These are phyloP conservation scores for Gnomoniopsis sp. DNA, from an alignment of 2,329 filamentous ascomycete genomes.

Conservation along the genomic window DNA sequence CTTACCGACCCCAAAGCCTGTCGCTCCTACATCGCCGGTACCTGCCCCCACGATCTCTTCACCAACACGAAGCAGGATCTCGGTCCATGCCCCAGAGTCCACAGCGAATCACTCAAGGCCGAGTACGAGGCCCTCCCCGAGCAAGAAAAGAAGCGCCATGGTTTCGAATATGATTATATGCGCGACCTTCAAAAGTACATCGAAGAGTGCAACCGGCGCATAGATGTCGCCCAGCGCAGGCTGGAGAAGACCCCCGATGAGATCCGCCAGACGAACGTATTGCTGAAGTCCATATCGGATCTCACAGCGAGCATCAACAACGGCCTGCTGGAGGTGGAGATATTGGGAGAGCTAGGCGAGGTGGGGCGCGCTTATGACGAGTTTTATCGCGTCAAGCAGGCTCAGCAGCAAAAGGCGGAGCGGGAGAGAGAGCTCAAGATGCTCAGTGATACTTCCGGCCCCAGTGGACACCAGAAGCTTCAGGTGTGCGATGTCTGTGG, in stretches of 20 bases:
- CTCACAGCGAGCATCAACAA: constrained; percentile 73
- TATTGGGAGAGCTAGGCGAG: constrained; percentile 76
- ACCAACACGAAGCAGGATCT: constrained; percentile 99
- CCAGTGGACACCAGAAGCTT: constrained; percentile 92
- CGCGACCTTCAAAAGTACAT: constrained; percentile 95
- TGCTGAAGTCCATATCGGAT: constrained; percentile 84
- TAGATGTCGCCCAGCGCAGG: constrained; percentile 83
- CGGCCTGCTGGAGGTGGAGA: constrained; percentile 79
- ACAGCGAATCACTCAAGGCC: constrained; percentile 81
- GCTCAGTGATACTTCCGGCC: constrained; percentile 86
- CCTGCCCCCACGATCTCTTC: constrained; percentile 97
- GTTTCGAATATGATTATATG: constrained; percentile 96
- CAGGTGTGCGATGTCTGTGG: constrained; percentile 99
- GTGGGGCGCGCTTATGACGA: constrained; percentile 83
- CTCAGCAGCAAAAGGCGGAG: constrained; percentile 75
- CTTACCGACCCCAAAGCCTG: constrained; percentile 93
- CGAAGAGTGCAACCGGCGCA: constrained; percentile 91
- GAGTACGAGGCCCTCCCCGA: constrained; percentile 78
- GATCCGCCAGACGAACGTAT: constrained; percentile 87
- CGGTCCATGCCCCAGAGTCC: constrained; percentile 81
- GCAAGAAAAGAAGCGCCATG: constrained; percentile 71
- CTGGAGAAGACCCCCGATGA: constrained; percentile 98
- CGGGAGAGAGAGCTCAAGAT: constrained; percentile 86
- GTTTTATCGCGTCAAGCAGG: constrained; percentile 78
- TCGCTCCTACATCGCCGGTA: constrained; percentile 88